A percentile compares a stretch with the other conserved stretches of the same genome.
These are phyloP conservation scores for Aspergillus coremiiformis DNA, from an alignment of 495 filamentous ascomycete species.

Conservation along the genomic window DNA sequence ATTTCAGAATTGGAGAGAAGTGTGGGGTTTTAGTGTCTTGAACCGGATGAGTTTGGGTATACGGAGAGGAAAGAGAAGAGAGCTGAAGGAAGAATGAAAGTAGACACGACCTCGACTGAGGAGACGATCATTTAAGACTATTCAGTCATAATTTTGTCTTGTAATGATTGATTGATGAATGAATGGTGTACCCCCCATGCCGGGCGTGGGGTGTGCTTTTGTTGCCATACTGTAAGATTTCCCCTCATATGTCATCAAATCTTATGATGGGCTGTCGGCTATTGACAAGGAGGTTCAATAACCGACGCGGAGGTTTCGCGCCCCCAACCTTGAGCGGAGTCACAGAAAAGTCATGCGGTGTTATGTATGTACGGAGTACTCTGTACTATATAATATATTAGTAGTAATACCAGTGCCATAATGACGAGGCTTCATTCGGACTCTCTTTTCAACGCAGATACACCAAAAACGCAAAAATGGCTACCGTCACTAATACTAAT, in stretches of 20 bases:
- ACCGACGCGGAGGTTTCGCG: constrained; percentile 33
- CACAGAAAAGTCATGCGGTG: neutral
- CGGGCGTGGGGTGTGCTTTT: neutral
- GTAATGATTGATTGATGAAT: neutral
- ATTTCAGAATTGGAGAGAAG: constrained; percentile 23
- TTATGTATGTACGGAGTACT: too few species aligned
- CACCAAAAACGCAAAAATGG: constrained; percentile 10
- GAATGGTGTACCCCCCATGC: neutral
- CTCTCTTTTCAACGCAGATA: neutral
- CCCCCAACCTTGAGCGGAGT: constrained; percentile 11
- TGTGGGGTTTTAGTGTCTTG: constrained; percentile 5
- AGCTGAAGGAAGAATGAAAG: constrained; percentile 3
- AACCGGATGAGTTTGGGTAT: neutral
- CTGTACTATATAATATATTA: too few species aligned
- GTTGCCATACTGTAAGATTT: neutral
- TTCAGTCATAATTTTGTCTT: neutral
- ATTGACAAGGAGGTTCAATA: constrained; percentile 25
- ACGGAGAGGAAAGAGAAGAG: constrained; percentile 2
- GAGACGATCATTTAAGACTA: neutral
- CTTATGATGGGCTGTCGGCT: constrained; percentile 16
- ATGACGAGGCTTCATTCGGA: neutral
- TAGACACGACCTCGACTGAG: neutral
- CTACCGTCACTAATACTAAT: constrained; percentile 30
- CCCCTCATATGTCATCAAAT: neutral
- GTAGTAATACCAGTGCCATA: neutral